A percentile compares a stretch with the other conserved stretches of the same genome.
Conservation (phyloP, 2,329 filamentous ascomycete species). For the Thielaviopsis populi region DNA sequence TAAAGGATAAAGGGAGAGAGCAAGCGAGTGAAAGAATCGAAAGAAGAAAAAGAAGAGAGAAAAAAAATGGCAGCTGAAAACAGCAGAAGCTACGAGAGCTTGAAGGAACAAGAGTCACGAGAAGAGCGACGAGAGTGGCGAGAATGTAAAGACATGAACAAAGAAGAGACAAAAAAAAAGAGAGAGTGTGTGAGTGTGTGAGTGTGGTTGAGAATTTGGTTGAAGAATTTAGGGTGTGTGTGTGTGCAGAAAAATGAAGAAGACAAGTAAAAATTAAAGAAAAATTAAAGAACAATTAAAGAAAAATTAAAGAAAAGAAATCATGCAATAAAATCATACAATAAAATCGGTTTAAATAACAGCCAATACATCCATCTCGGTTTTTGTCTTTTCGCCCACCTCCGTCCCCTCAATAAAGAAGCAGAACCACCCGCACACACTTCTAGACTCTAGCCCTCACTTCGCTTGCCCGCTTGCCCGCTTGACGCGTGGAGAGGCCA, state of each 20-base stretch:
- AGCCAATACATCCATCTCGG: neutral
- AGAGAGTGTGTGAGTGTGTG: neutral
- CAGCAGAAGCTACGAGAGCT: neutral
- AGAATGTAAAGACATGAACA: neutral
- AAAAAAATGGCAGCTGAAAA: neutral
- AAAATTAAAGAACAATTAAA: too few relatives aligned
- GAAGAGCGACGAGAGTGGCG: neutral
- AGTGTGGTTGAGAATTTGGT: too few relatives aligned
- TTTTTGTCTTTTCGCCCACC: too few relatives aligned
- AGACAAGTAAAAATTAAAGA: too few relatives aligned
- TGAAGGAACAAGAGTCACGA: neutral
- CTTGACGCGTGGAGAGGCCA: neutral
- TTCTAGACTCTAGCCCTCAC: neutral
- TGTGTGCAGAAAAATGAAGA: too few relatives aligned
- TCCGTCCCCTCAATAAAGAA: neutral
- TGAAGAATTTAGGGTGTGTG: too few relatives aligned
- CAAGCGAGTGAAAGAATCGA: conserved; percentile 1
- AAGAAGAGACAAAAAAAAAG: neutral
- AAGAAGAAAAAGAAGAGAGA: neutral
- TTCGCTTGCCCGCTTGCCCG: neutral
- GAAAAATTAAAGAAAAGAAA: too few relatives aligned
- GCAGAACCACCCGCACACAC: neutral
- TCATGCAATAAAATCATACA: too few relatives aligned
- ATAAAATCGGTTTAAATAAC: neutral
- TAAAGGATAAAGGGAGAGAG: conserved; percentile 4